These are phyloP conservation scores for Basidiobolus meristosporus DNA, from an alignment of 371 early-diverging fungal genomes.

Conservation along the genomic window DNA sequence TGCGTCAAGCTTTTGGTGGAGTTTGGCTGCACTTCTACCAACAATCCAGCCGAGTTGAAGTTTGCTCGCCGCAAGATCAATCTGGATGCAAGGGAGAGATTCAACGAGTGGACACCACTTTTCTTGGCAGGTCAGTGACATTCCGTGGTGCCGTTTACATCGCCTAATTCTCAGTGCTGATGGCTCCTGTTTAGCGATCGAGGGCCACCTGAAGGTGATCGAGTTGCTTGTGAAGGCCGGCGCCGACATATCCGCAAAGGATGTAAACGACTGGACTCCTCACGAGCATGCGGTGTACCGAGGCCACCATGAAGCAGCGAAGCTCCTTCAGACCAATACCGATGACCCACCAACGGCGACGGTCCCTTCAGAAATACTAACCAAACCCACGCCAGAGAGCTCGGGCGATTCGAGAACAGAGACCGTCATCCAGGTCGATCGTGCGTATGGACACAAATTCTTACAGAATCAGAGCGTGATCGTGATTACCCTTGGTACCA, in stretches of 20 bases:
- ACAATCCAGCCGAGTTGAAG: constrained; percentile 1
- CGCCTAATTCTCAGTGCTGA: not conserved
- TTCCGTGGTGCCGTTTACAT: not conserved
- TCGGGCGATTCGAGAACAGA: constrained; percentile 2
- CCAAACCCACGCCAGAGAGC: constrained; percentile 1
- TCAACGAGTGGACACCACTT: constrained; percentile 41
- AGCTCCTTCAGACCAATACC: constrained; percentile 17
- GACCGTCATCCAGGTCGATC: constrained; percentile 10
- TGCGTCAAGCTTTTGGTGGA: constrained; percentile 25
- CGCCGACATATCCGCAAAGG: constrained; percentile 22
- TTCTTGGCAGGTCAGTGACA: constrained; percentile 25
- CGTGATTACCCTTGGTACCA: constrained; percentile 42
- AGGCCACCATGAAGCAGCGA: constrained; percentile 26
- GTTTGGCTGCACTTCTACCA: constrained; percentile 1
- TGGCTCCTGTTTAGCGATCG: constrained; percentile 15
- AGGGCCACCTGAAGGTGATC: constrained; percentile 28
- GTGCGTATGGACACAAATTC: constrained; percentile 43
- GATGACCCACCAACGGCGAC: constrained; percentile 6
- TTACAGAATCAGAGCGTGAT: constrained; percentile 39
- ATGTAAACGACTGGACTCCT: constrained; percentile 36
- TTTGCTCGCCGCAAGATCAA: constrained; percentile 3
- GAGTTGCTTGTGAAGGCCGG: constrained; percentile 24
- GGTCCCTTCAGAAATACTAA: not conserved
- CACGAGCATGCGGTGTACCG: constrained; percentile 47
- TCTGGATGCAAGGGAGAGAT: constrained; percentile 13